A percentile compares a stretch with the other conserved stretches of the same genome.
Evolutionary conservation across 169 alveolate species (phyloP).

Genomic region (Condylostoma magnum): DNA sequence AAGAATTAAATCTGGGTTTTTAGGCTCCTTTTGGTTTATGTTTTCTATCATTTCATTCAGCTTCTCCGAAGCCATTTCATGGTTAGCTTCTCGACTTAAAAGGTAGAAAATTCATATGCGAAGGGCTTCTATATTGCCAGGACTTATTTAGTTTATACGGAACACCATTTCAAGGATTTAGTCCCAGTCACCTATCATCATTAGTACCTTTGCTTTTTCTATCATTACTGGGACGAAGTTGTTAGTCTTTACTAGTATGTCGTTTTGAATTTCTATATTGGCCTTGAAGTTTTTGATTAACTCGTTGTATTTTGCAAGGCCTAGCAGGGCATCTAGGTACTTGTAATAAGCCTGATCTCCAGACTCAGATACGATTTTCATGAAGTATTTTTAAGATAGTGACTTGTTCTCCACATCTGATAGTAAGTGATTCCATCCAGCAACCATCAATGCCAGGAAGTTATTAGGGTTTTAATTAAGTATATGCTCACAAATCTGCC

Average conservation of each 20-base stretch:
- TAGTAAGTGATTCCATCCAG: conserved; percentile 65
- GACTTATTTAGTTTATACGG: conserved; percentile 51
- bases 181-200: conserved; percentile 62
- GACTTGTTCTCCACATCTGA: conserved; percentile 38
- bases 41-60: conserved; percentile 63
- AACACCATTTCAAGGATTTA: conserved; percentile 52
- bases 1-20: conserved; percentile 66
- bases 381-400: conserved; percentile 54
- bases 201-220: conserved; percentile 75
- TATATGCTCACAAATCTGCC: conserved; percentile 49
- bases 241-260: conserved; percentile 57
- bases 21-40: conserved; percentile 59
- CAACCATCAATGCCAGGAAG: not conserved
- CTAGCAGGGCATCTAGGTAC: conserved; percentile 73
- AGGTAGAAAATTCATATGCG: conserved; percentile 58
- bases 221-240: conserved; percentile 71
- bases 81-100: conserved; percentile 73
- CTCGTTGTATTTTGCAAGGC: conserved; percentile 67
- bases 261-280: conserved; percentile 69
- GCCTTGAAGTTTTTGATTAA: conserved; percentile 67
- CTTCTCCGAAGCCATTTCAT: conserved; percentile 66
- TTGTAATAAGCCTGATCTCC: conserved; percentile 48
- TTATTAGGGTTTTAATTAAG: conserved; percentile 41
- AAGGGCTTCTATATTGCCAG: conserved; percentile 60
- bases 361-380: conserved; percentile 60